These are phyloP conservation scores for Dioscorea cayenensis DNA, from an alignment of 116 monocot species.

Conservation along the genomic window DNA sequence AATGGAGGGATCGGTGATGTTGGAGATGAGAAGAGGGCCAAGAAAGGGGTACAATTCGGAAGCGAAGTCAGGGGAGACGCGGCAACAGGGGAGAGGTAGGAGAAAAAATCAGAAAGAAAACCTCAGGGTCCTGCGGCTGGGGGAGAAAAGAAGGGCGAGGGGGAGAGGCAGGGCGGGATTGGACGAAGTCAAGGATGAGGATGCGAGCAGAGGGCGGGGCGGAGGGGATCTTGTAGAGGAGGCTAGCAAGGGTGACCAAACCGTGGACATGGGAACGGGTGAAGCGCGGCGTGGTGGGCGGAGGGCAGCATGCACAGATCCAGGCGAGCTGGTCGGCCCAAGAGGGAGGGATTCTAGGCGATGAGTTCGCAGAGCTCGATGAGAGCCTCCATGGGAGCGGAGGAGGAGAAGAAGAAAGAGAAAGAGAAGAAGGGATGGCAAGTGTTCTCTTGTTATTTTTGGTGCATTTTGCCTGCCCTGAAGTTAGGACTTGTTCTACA, in stretches of 20 bases:
- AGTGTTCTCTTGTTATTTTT: no score
- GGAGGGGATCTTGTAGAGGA: constrained; percentile 33
- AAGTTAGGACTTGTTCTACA: no score
- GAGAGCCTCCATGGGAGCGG: constrained; percentile 70
- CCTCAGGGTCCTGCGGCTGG: constrained; percentile 4
- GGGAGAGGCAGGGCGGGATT: constrained; percentile 22
- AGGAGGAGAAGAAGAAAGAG: background rate
- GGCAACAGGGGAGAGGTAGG: constrained; percentile 34
- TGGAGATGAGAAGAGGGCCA: constrained; percentile 22
- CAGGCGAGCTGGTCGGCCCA: constrained; percentile 84
- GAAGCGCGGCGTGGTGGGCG: constrained; percentile 23
- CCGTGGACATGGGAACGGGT: constrained; percentile 47
- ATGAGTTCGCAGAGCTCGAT: constrained; percentile 91
- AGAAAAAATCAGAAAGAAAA: constrained; percentile 44
- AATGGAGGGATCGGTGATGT: constrained; percentile 21
- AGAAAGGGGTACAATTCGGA: constrained; percentile 29
- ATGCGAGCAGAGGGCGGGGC: constrained; percentile 28
- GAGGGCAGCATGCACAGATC: constrained; percentile 84
- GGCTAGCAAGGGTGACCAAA: constrained; percentile 41
- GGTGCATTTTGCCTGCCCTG: no score
- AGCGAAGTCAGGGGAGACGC: constrained; percentile 35
- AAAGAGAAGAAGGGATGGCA: background rate
- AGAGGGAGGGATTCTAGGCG: constrained; percentile 54
- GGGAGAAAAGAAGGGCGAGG: constrained; percentile 44
- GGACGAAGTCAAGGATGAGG: constrained; percentile 58